A percentile compares a stretch with the other conserved stretches of the same genome.
Conservation (phyloP, 129 eudicot genomes). For the Chrysanthemum seticuspe region DNA sequence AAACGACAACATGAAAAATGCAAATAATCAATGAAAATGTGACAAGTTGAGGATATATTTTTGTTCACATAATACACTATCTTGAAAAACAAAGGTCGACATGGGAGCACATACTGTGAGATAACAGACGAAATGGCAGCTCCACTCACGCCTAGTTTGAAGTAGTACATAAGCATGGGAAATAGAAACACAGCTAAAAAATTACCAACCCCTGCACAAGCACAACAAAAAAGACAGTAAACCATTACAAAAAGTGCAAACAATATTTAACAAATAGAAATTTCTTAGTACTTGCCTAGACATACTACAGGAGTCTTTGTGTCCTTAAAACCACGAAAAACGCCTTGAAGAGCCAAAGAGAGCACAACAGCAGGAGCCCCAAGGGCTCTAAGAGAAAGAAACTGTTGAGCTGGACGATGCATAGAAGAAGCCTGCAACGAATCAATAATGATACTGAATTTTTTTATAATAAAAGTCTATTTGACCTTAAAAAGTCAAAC, state of each 20-base stretch:
- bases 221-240: constrained; percentile 1
- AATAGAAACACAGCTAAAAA: constrained; percentile 35
- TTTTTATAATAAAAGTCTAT: not conserved
- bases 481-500: constrained; percentile 4
- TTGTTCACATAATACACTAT: constrained; percentile 4
- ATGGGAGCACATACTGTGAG: constrained; percentile 45
- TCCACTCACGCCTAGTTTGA: constrained; percentile 52
- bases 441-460: not conserved
- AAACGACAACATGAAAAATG: too few species aligned
- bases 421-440: constrained; percentile 46
- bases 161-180: constrained; percentile 41
- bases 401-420: constrained; percentile 49
- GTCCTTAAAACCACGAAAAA: constrained; percentile 58
- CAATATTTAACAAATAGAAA: constrained; percentile 1
- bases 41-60: not conserved
- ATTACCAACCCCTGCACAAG: constrained; percentile 74
- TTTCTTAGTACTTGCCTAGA: constrained; percentile 45
- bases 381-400: constrained; percentile 51
- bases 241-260: too few species aligned
- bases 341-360: constrained; percentile 64
- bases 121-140: constrained; percentile 65
- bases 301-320: constrained; percentile 61
- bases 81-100: not conserved
- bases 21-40: too few species aligned
- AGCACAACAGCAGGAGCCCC: constrained; percentile 69